Base-by-base conservation (phyloP, 805 yeast species). In the Cyberlindnera xylosilytica region DNA sequence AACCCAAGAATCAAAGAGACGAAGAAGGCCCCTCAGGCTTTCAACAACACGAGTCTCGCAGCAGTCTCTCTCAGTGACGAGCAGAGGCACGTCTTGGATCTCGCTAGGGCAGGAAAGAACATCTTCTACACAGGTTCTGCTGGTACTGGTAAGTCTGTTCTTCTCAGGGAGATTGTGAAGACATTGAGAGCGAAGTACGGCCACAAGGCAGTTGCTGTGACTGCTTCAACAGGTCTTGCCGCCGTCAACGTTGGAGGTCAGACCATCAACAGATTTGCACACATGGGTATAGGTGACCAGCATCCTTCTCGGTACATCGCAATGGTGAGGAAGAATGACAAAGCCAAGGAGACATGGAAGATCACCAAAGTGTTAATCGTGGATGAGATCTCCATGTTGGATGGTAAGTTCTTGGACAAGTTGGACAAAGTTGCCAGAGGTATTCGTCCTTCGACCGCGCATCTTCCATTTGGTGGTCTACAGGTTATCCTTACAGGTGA, bases 211-310 rank as follows among this genome's bases (percentile, higher is more conserved):
- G 87, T 93, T 4, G 96, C 95, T 0, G 79, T 93, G 4, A 88
- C 98, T 0, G 99, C 99, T 0, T 86, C 97, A 0, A 93, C 99
- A 0, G 99, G 99, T 1, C 68, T 93, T 47, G 99, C 99, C 0
- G 99, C 97, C 0, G 83, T 88, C 32, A 88, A 89, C 54, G 85
- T 93, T 53, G 96, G 95, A 2, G 99, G 99, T 19, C 77, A 75
- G 23, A 93, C 99, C 0, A 69, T 93, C 22, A 95, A 91, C 61
- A 73, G 85, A 55, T 88, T 82, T 66, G 77, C 96, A 0, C 95
- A 96, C 1, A 76, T 89, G 41, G 98, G 98, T 0, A 62, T 89
- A 64, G 34, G 87, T 74, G 87, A 78, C 9, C 39, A 70, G 2
- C 73, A 65, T 0, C 66, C 65, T 0, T 61, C 63, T 13, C 68